Evolutionary conservation across 495 filamentous ascomycete genomes (phyloP), one percentile per base, ranked within the genome.

Genomic region (Neurospora sp.): DNA sequence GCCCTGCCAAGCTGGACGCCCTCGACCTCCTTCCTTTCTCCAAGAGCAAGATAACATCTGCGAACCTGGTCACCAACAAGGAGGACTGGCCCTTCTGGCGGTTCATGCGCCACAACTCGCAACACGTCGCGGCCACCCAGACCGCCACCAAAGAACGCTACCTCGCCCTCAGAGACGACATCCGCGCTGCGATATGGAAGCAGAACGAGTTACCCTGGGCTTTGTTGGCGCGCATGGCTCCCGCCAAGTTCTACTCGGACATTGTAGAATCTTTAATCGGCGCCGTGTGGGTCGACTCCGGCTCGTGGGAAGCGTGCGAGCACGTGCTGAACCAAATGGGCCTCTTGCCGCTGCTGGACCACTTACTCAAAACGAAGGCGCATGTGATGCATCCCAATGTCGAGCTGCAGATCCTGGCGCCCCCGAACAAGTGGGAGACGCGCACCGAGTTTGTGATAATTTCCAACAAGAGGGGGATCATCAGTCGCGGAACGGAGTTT

Each of bases 211-310:
- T 94, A 75, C 96, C 95, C 0, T 99, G 95, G 95, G 83, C 86
- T 2, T 76, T 85, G 0, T 88, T 99, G 22, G 81, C 87, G 0
- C 82, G 85, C 0, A 85, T 97, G 1, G 83, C 87, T 39, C 84
- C 91, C 1, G 89, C 89, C 35, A 98, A 98, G 75, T 92, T 93
- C 84, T 90, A 92, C 81, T 96, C 92, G 0, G 95, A 99, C 77
- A 83, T 97, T 10, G 83, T 97, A 45, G 96, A 99, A 84, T 87
- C 86, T 69, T 73, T 95, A 1, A 80, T 98, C 1, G 96, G 93
- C 0, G 96, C 95, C 1, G 87, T 97, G 0, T 99, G 91, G 83
- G 83, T 97, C 69, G 96, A 98, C 78, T 92, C 89, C 0, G 92
- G 92, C 3, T 81, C 87, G 4, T 76, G 94, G 35, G 81, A 79